Conservation (phyloP, 495 filamentous ascomycete species). For the Penicillium verhagenii region DNA sequence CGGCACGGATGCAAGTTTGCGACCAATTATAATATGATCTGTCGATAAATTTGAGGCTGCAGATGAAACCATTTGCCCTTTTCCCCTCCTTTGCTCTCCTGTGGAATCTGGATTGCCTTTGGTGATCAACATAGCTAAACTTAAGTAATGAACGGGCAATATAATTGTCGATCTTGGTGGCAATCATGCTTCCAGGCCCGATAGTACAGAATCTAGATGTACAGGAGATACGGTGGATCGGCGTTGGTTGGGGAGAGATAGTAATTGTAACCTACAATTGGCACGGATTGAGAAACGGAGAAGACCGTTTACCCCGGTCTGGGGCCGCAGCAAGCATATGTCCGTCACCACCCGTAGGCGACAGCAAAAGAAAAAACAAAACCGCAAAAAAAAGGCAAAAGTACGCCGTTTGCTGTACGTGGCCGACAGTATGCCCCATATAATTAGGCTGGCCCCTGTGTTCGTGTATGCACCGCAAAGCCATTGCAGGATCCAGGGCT, state of each 20-base stretch:
- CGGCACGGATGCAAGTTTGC: neutral
- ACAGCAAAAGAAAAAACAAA: too few relatives aligned
- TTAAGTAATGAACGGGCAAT: neutral
- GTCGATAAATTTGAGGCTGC: neutral
- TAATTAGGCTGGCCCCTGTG: neutral
- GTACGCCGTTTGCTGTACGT: neutral
- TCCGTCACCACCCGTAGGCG: neutral
- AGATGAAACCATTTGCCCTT: neutral
- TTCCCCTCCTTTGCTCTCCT: neutral
- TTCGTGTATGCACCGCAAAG: neutral
- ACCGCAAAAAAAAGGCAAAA: too few relatives aligned
- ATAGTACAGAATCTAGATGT: neutral
- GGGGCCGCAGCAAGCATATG: neutral
- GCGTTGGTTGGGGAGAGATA: neutral
- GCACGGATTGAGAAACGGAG: neutral
- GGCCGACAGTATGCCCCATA: neutral
- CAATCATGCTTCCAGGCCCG: neutral
- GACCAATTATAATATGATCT: neutral
- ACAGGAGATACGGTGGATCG: neutral
- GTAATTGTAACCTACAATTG: too few relatives aligned
- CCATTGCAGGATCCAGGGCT: neutral
- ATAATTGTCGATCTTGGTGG: neutral
- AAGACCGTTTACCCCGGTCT: constrained; percentile 2
- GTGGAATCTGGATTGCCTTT: neutral
- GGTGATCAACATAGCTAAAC: neutral